Evolutionary conservation across 306 rosid species (phyloP), one percentile per base, ranked within the genome.

Genomic region (Pyrus communis): DNA sequence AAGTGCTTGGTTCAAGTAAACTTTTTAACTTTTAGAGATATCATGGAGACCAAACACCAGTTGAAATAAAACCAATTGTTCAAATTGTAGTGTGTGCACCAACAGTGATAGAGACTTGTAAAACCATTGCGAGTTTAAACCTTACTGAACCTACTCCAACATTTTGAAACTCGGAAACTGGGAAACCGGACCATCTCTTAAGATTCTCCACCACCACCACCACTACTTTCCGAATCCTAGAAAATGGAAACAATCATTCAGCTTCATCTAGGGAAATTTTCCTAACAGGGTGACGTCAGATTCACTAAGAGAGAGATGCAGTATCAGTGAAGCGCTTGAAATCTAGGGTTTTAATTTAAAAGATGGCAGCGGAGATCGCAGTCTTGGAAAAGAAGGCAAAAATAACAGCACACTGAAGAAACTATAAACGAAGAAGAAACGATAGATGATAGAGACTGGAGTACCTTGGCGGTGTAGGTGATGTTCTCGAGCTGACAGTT

Each of bases 401-500:
- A 43, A 19, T 38, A 67, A n/a, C 15, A 45, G 42, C 40, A 78
- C 61, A 38, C 22, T 12, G 33, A 46, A 40, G 19, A 5, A n/a
- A 57, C 25, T 5, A 30, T 2, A 21, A 52, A 0, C 33, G 49
- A 66, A 80, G 25, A 31, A 65, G 49, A 33, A 0, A 14, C 33
- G 19, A 74, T 12, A 4, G 54, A 14, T 46, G 54, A 46, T 15
- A 14, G 17, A n/a, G 14, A 9, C 4, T 1, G n/a, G 21, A 14
- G 35, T 17, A 93, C 99, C 91, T 90, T 95, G n/a, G 99, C 97
- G 31, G 99, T 95, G 88, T 86, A 95, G 85, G 99, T 95, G 80
- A 95, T 95, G 86, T 86, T 95, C 85, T 95, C 99, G 61, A 95
- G 99, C 83, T 95, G 99, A 81, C 97, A 95, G 82, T 92, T 95